Evolutionary conservation across 2,329 filamentous ascomycete genomes (phyloP).

Genomic region (Fusarium camptoceras): DNA sequence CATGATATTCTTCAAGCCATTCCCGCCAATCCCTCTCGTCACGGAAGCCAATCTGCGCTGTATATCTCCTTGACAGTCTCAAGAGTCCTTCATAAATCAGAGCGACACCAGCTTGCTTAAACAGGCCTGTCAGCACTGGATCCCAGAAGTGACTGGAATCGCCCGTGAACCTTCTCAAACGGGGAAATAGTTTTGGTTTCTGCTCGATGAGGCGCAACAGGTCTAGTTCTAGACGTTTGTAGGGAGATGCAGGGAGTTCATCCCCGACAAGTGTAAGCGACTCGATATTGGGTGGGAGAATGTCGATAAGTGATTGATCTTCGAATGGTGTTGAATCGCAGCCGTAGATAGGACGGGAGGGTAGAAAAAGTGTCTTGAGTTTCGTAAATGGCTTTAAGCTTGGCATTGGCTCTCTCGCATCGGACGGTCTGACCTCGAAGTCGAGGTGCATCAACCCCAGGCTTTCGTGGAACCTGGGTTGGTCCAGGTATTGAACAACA

Average conservation of each 20-base stretch:
- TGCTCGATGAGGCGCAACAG: background rate
- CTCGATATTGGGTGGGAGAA: background rate
- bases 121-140: background rate
- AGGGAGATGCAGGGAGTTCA: rapidly evolving
- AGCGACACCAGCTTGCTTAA: background rate
- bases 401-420: background rate
- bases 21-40: too few species aligned
- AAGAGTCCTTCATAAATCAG: background rate
- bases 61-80: background rate
- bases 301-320: background rate
- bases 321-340: rapidly evolving
- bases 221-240: rapidly evolving
- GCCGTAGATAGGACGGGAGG: background rate
- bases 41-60: too few species aligned
- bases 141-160: background rate
- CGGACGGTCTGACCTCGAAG: rapidly evolving
- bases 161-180: background rate
- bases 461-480: background rate
- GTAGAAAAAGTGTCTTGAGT: background rate
- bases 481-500: background rate
- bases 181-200: background rate
- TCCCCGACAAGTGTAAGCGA: background rate
- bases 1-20: too few species aligned
- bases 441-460: background rate
- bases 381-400: background rate